phyloP scores from a whole-genome alignment of 192 early-diverging fungal genomes.

The Entomortierella beljakovae region DNA sequence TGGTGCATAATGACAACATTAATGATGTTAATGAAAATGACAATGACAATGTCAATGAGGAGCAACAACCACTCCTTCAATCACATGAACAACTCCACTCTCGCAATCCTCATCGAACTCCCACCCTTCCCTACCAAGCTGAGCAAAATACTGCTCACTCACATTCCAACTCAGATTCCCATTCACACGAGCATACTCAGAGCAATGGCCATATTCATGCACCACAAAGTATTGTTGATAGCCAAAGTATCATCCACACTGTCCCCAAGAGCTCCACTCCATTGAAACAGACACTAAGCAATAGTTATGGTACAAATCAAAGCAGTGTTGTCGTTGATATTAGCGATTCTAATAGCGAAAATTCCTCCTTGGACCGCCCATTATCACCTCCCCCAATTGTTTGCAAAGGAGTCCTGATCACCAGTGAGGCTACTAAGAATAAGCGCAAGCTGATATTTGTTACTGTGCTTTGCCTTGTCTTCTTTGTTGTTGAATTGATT shows the following conservation, averaged over 20 bases:
- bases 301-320: slow-evolving; percentile 24
- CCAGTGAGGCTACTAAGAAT: slow-evolving; percentile 51
- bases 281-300: slow-evolving; percentile 17
- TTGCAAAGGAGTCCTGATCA: slow-evolving; percentile 51
- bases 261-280: slow-evolving; percentile 25
- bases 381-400: slow-evolving; percentile 38
- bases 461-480: slow-evolving; percentile 50
- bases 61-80: slow-evolving; percentile 9
- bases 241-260: slow-evolving; percentile 37
- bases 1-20: neutral
- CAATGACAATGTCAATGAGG: neutral
- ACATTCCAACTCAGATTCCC: slow-evolving; percentile 4
- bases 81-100: slow-evolving; percentile 1
- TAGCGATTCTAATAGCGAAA: slow-evolving; percentile 13
- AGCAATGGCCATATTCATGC: slow-evolving; percentile 24
- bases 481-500: slow-evolving; percentile 74
- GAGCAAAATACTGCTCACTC: neutral
- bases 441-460: slow-evolving; percentile 55
- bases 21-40: slow-evolving; percentile 3
- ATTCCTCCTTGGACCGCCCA: slow-evolving; percentile 19
- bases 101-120: slow-evolving; percentile 25
- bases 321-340: neutral
- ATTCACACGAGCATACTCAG: slow-evolving; percentile 10
- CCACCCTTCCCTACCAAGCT: slow-evolving; percentile 7
- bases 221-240: slow-evolving; percentile 32